Evolutionary conservation across 2,329 filamentous ascomycete species (phyloP).

Genomic region (Fusarium verrucosum): DNA sequence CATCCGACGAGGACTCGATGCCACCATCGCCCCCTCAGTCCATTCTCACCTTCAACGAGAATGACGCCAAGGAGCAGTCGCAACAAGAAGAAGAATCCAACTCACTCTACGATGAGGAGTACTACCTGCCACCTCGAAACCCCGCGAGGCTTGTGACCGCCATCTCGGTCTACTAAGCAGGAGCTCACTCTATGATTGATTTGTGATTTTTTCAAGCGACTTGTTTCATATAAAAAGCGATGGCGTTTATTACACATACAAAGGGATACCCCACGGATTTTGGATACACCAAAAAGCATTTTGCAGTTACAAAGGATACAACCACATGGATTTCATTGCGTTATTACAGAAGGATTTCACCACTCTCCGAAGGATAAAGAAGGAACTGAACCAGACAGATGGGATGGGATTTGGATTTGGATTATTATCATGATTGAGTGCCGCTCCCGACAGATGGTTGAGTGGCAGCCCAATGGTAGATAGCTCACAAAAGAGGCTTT

Average conservation of each 20-base stretch:
- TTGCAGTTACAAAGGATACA: conserved; percentile 13
- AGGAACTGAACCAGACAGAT: conserved; percentile 27
- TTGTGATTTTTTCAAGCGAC: conserved; percentile 41
- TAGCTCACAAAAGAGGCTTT: conserved; percentile 35
- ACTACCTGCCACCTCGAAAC: conserved; percentile 63
- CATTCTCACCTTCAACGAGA: conserved; percentile 67
- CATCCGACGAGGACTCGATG: conserved; percentile 79
- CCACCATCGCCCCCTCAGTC: conserved; percentile 73
- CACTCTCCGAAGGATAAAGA: conserved; percentile 36
- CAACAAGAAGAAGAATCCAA: conserved; percentile 52
- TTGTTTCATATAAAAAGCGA: conserved; percentile 43
- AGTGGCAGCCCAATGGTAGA: conserved; percentile 42
- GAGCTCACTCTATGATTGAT: conserved; percentile 22
- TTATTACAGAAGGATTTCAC: conserved; percentile 32
- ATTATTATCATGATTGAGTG: conserved; percentile 24
- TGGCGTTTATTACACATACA: conserved; percentile 43
- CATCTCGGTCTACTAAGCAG: conserved; percentile 65
- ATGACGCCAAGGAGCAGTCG: conserved; percentile 58
- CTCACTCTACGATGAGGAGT: conserved; percentile 62
- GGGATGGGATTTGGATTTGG: conserved; percentile 33
- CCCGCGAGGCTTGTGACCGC: conserved; percentile 61
- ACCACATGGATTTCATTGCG: conserved; percentile 31
- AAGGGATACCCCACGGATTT: conserved; percentile 46
- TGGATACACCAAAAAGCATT: conserved; percentile 35
- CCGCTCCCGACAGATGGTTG: conserved; percentile 40